phyloP scores from a whole-genome alignment of 1,139 yeast genomes.

The Torulaspora globosa region DNA sequence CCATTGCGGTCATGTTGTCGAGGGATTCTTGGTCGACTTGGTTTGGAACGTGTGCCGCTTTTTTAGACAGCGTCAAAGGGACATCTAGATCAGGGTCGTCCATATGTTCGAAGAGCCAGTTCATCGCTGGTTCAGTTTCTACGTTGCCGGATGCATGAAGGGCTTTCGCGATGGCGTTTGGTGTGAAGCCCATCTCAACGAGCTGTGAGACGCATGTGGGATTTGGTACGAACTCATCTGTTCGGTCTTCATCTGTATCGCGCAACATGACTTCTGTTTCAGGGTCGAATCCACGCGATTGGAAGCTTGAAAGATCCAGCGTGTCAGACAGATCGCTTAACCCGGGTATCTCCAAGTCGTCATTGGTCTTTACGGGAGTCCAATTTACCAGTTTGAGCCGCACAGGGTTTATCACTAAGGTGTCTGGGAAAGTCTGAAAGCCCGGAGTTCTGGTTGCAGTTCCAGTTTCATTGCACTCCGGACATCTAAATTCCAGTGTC shows the following conservation, averaged over 20 bases:
- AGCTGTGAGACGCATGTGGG: conserved; percentile 52
- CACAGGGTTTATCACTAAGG: conserved; percentile 68
- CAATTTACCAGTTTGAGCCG: conserved; percentile 82
- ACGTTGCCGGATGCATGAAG: conserved; percentile 68
- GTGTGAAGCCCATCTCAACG: conserved; percentile 83
- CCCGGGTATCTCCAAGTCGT: conserved; percentile 62
- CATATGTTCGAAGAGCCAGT: conserved; percentile 86
- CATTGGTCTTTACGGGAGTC: conserved; percentile 81
- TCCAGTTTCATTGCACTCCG: conserved; percentile 45
- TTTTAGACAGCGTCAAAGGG: conserved; percentile 41
- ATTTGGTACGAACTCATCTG: conserved; percentile 51
- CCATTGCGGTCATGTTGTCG: conserved; percentile 56
- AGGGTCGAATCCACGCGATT: conserved; percentile 36
- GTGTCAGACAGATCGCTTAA: conserved; percentile 20
- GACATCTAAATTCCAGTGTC: conserved; percentile 64
- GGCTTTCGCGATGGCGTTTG: conserved; percentile 61
- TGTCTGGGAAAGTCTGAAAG: conserved; percentile 64
- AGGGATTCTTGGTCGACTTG: conserved; percentile 50
- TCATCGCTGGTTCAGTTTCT: conserved; percentile 73
- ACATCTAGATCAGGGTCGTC: conserved; percentile 77
- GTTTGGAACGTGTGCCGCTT: conserved; percentile 20
- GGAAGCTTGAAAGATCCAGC: conserved; percentile 40
- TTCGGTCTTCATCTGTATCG: conserved; percentile 35
- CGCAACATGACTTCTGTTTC: conserved; percentile 45
- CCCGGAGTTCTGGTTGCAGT: conserved; percentile 47